Base-by-base conservation (phyloP, 2,329 filamentous ascomycete species). In the Pseudocercospora fuligena region DNA sequence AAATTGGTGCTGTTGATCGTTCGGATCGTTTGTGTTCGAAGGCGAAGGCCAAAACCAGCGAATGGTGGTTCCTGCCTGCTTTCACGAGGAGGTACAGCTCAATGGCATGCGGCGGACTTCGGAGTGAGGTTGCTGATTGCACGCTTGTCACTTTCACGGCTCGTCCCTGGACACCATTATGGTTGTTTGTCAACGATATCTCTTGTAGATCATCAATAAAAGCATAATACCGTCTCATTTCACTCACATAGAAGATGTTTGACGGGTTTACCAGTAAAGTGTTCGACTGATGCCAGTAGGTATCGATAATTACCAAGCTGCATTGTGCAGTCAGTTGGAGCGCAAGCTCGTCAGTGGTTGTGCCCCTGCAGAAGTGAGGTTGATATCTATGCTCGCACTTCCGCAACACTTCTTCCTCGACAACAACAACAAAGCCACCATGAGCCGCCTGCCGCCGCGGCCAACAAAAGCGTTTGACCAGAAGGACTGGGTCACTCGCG, bases 361-460 rank as follows among this genome's bases (percentile, higher is more conserved):
- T 27, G 31, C 7, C 14, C 16, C 19, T 40, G 31, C 56, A 40
- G 56, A 58, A 58, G 56, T 58, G 56, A 58, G 31, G 56, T 40
- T 40, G 29, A 36, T 40, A 40, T 58, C 19, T 40, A 58, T 19
- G n/a, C 16, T 40, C 29, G 16, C 31, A 12, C 23, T 36, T 58
- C 33, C 11, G n/a, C 31, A 19, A 58, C 56, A 19, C 56, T 43
- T 58, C 56, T 21, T 58, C n/a, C 7, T 11, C 27, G 21, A 40
- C 29, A 58, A 58, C 56, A 58, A 36, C 56, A 58, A 23, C 56
- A 58, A 36, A 25, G 21, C 51, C 23, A 56, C 51, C 25, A 63
- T 63, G 61, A 49, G 31, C 57, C 9, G 36, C 29, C 36, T 63
- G 23, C 61, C 57, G 54, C 12, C 53, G 36, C 43, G 40, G 40